Percentiles rank a stretch among this genome's conserved stretches.
phyloP scores from a whole-genome alignment of 768 basidiomycete species.

The Lentinula raphanica region DNA sequence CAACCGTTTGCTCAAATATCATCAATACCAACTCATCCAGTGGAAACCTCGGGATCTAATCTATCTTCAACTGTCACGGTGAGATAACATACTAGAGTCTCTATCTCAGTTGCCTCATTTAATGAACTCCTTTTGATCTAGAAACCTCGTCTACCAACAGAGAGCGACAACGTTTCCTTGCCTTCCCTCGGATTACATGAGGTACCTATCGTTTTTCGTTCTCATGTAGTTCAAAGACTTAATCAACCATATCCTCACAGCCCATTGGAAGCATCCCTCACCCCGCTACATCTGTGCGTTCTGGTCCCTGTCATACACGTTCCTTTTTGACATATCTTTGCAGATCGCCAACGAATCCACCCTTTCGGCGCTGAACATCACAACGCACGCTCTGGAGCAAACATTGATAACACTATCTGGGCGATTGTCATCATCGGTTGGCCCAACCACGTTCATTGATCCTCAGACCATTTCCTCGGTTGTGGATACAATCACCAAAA shows the following conservation, averaged over 20 bases:
- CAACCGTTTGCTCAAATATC: conserved; percentile 26
- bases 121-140: not conserved
- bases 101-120: not conserved
- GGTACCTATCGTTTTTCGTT: not conserved
- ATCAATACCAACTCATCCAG: not conserved
- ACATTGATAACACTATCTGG: conserved; percentile 48
- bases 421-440: conserved; percentile 42
- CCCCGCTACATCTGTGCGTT: not conserved
- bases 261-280: not conserved
- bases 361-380: conserved; percentile 21
- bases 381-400: conserved; percentile 46
- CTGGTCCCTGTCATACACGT: not conserved
- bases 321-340: not conserved
- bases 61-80: not conserved
- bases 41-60: not conserved
- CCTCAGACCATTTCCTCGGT: conserved; percentile 44
- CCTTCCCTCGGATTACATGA: not conserved
- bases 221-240: not conserved
- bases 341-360: not conserved
- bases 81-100: not conserved
- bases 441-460: conserved; percentile 35
- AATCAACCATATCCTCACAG: not conserved
- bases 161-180: not conserved
- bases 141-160: not conserved
- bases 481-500: conserved; percentile 68